phyloP scores from a whole-genome alignment of 2,329 filamentous ascomycete genomes.

The Phoma sp. region DNA sequence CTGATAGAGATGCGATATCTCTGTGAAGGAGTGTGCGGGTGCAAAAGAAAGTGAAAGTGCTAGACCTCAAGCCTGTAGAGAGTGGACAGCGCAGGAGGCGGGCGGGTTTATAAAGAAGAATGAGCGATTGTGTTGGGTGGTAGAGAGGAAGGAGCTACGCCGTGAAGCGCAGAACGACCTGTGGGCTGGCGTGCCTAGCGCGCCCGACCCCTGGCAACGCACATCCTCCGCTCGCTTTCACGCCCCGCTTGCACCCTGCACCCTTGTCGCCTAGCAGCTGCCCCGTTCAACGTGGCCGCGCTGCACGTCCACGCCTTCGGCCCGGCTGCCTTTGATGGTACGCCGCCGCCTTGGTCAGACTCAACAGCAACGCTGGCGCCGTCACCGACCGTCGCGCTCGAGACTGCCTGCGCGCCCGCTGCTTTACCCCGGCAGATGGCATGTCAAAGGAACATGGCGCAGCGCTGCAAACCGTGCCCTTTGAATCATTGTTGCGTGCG shows the following conservation, averaged over 20 bases:
- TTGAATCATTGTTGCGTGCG: not conserved
- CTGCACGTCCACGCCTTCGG: slow-evolving; percentile 24
- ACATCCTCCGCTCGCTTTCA: too few species aligned
- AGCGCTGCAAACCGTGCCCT: not conserved
- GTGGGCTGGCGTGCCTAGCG: slow-evolving; percentile 23
- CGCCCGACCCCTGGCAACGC: slow-evolving; percentile 25
- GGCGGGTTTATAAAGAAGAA: slow-evolving; percentile 36
- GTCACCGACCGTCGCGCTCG: slow-evolving; percentile 19
- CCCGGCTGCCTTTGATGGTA: slow-evolving; percentile 28
- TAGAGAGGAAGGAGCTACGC: slow-evolving; percentile 21
- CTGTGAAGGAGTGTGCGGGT: slow-evolving; percentile 30
- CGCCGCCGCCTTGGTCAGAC: slow-evolving; percentile 27
- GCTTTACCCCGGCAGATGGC: slow-evolving; percentile 6
- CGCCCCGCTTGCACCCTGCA: slow-evolving; percentile 24
- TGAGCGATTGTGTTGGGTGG: slow-evolving; percentile 23
- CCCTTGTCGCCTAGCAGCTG: slow-evolving; percentile 14
- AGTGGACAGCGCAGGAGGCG: slow-evolving; percentile 43
- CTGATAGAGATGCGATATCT: slow-evolving; percentile 46
- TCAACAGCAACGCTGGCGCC: slow-evolving; percentile 30
- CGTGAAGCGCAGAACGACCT: slow-evolving; percentile 8
- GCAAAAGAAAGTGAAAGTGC: slow-evolving; percentile 40
- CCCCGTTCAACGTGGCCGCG: slow-evolving; percentile 25
- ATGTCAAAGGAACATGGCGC: slow-evolving; percentile 1
- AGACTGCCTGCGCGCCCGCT: slow-evolving; percentile 15
- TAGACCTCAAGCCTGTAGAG: slow-evolving; percentile 52